phyloP scores from a whole-genome alignment of 1,284 basidiomycete genomes.

The Irpex sp. region DNA sequence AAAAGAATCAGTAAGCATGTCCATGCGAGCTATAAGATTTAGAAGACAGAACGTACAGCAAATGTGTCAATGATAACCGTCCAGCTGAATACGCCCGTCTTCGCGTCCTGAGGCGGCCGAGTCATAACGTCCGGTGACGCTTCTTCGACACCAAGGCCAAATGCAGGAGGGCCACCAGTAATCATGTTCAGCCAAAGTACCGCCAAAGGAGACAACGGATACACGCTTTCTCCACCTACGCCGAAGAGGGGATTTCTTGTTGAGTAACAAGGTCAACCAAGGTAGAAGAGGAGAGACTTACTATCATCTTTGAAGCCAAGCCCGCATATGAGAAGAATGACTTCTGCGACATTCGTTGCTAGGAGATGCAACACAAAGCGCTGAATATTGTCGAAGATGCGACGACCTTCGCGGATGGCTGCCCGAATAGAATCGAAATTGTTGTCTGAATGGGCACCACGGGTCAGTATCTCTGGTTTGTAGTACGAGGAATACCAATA shows the following conservation, averaged over 20 bases:
- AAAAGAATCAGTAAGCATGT: background rate
- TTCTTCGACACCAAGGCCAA: slow-evolving; percentile 59
- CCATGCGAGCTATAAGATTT: too few species aligned
- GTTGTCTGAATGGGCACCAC: slow-evolving; percentile 50
- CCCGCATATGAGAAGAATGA: slow-evolving; percentile 57
- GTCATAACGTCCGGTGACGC: slow-evolving; percentile 57
- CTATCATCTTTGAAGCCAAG: slow-evolving; percentile 60
- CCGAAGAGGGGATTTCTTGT: background rate
- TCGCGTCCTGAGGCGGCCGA: slow-evolving; percentile 45
- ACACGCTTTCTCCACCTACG: slow-evolving; percentile 47
- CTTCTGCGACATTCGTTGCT: slow-evolving; percentile 60
- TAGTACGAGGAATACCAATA: background rate
- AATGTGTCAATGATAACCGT: slow-evolving; percentile 50
- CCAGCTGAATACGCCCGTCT: slow-evolving; percentile 49
- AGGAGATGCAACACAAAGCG: slow-evolving; percentile 46
- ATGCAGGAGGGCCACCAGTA: slow-evolving; percentile 52
- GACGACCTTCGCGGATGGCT: slow-evolving; percentile 64
- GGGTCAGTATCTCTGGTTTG: background rate
- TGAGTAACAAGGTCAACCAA: background rate
- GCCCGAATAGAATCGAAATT: slow-evolving; percentile 71
- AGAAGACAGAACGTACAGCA: slow-evolving; percentile 20
- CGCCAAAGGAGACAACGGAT: slow-evolving; percentile 65
- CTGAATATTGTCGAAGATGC: slow-evolving; percentile 43
- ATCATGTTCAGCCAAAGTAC: slow-evolving; percentile 59
- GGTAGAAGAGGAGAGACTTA: background rate